Base-by-base conservation (phyloP, 805 yeast genomes). In the Zygosaccharomyces rouxii region DNA sequence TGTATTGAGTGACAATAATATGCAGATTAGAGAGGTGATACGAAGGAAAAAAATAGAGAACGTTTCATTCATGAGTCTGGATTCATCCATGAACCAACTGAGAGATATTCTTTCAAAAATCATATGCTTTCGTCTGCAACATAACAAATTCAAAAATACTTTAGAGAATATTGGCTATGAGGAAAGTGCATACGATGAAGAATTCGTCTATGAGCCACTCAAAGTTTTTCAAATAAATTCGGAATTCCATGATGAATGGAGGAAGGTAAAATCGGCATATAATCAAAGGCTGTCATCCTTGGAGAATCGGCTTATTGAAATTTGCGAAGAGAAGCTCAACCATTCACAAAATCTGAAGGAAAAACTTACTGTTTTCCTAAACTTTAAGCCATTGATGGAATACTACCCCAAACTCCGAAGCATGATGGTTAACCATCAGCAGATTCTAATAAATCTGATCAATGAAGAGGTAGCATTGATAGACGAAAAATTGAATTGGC, bases 21-120 rank as follows among this genome's bases (percentile, higher is more conserved):
- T 79, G 44, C 60, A 85, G 38, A 78, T 88, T 0, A 75, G 97
- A 48, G 97, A 90, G 51, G 65, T 86, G 3, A 71, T 86, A 35
- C 72, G 97, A 53, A 86, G 82, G 56, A 69, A 94, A 38, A 40
- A 35, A 21, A 79, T 81, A 7, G 92, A 86, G 47, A 81, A 80
- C 50, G 84, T 84, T 59, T 74, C 84, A 11, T 76, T 83, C 19
- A 78, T 88, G 18, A 78, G 81, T 49, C 71, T 89, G 7, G 70
- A 70, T n/a, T 74, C 80, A 7, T 68, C 74, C 2, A 62, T 77
- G 1, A 56, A 54, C 1, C 60, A 52, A 13, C 46, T 79, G 22
- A 72, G 69, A 49, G 75, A 74, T 0, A 67, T 81, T 26, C 44
- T 84, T 1, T 69, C 64, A 1, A 70, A 71, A 28, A 53, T 84